Conservation (phyloP, 495 filamentous ascomycete genomes). For the Halenospora varia region DNA sequence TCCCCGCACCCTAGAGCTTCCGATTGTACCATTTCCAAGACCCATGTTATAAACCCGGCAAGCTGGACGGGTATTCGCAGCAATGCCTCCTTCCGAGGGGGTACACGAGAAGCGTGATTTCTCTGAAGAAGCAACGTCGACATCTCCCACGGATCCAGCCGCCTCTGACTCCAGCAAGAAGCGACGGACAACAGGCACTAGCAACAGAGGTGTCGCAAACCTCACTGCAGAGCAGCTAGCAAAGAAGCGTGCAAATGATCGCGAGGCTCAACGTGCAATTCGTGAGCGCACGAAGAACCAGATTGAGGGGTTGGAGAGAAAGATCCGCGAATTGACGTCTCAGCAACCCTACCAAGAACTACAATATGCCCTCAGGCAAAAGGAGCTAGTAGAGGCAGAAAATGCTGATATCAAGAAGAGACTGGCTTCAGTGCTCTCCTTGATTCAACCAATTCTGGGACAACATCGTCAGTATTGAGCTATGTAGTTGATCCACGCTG, state of each 20-base stretch:
- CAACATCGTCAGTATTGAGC: constrained; percentile 25
- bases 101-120: constrained; percentile 9
- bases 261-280: constrained; percentile 85
- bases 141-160: constrained; percentile 3
- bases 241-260: constrained; percentile 84
- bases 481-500: neutral
- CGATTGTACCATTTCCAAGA: neutral
- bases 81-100: constrained; percentile 15
- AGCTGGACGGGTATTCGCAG: constrained; percentile 14
- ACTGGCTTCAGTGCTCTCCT: constrained; percentile 53
- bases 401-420: constrained; percentile 63
- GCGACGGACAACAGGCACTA: constrained; percentile 23
- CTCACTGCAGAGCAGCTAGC: constrained; percentile 69
- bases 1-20: neutral
- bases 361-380: constrained; percentile 62
- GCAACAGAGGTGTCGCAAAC: constrained; percentile 56
- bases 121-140: constrained; percentile 12
- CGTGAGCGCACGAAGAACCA: constrained; percentile 81
- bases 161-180: constrained; percentile 13
- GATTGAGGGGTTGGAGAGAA: constrained; percentile 72
- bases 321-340: constrained; percentile 64
- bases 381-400: constrained; percentile 65
- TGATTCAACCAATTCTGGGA: constrained; percentile 59
- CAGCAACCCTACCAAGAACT: constrained; percentile 79
- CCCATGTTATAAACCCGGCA: constrained; percentile 11